Base-by-base conservation (phyloP, 2,329 filamentous ascomycete genomes). In the Davidsoniella neocaledoniae region DNA sequence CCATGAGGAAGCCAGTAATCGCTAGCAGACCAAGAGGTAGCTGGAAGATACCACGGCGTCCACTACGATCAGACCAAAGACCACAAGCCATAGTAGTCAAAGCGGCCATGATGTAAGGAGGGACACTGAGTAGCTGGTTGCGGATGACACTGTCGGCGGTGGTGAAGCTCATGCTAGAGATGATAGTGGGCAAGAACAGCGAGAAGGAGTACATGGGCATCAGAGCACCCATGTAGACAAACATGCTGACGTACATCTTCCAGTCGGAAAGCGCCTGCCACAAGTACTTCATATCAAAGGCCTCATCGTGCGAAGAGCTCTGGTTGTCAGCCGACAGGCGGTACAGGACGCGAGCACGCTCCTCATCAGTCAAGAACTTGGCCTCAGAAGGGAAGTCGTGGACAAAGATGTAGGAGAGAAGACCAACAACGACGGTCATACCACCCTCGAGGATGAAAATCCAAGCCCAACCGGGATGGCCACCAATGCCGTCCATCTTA, bases 341-440 rank as follows among this genome's bases (percentile, higher is more conserved):
- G 4, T 77, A 71, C n/a, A 86, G 66, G 0, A 91, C 82, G 7
- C 85, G 76, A 5, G 69, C 70, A 23, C 83, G 80, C 57, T 94
- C 85, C 8, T 75, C 71, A 1, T 75, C 70, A 0, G 75, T 74
- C 6, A 94, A 70, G 60, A 93, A 93, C 1, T 61, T 76, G 19
- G 84, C 85, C 51, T 83, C 72, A 54, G 83, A 80, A 0, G 86
- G 86, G 59, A 87, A 93, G 60, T 94, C 84, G 55, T 86, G 77
- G 1, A 93, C 83, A 67, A 83, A 76, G 78, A 79, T 88, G 64
- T 82, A 87, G 1, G 77, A 83, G 0, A 69, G 62, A 4, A 83
- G 55, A 2, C 81, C 85, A 21, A 86, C 70, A 1, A 86, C 1
- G 1, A 87, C 69, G 0, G 85, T 88, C 0, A 77, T 68, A 1